Evolutionary conservation across 768 basidiomycete genomes (phyloP).

Genomic region (Lepiota venenata): DNA sequence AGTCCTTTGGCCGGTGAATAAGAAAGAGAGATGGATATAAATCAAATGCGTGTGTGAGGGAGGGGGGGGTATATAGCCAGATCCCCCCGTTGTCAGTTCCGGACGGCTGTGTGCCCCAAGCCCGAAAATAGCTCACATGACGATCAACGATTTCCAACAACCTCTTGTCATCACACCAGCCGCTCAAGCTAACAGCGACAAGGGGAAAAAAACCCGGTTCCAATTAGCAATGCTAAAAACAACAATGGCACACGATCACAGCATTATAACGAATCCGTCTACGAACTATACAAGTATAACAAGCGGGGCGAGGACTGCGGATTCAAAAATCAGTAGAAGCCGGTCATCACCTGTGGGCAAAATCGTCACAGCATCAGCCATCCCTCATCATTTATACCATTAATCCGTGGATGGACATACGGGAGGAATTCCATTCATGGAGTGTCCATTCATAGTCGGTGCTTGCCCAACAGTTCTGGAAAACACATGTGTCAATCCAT

Average conservation of each 20-base stretch:
- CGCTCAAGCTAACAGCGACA: not conserved
- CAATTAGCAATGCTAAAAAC: slow-evolving; percentile 23
- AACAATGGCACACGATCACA: slow-evolving; percentile 18
- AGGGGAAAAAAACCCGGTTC: slow-evolving; percentile 16
- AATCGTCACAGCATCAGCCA: not conserved
- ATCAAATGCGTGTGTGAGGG: not conserved
- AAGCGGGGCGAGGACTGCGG: not conserved
- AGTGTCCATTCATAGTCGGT: slow-evolving; percentile 31
- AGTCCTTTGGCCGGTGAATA: not conserved
- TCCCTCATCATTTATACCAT: not conserved
- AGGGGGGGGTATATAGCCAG: not conserved
- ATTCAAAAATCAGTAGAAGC: slow-evolving; percentile 39
- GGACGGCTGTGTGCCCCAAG: not conserved
- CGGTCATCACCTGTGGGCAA: slow-evolving; percentile 55
- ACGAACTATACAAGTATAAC: slow-evolving; percentile 26
- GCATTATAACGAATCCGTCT: slow-evolving; percentile 19
- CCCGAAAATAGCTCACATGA: not conserved
- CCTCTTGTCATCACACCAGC: not conserved
- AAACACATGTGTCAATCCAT: slow-evolving; percentile 12
- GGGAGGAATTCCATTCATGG: slow-evolving; percentile 69
- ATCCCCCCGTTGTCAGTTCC: not conserved
- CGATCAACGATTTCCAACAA: not conserved
- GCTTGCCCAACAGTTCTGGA: slow-evolving; percentile 60
- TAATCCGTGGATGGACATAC: slow-evolving; percentile 37
- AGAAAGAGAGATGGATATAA: not conserved